Conservation (phyloP, 1,284 basidiomycete species). For the Sporisorium iseilematis-ciliati region DNA sequence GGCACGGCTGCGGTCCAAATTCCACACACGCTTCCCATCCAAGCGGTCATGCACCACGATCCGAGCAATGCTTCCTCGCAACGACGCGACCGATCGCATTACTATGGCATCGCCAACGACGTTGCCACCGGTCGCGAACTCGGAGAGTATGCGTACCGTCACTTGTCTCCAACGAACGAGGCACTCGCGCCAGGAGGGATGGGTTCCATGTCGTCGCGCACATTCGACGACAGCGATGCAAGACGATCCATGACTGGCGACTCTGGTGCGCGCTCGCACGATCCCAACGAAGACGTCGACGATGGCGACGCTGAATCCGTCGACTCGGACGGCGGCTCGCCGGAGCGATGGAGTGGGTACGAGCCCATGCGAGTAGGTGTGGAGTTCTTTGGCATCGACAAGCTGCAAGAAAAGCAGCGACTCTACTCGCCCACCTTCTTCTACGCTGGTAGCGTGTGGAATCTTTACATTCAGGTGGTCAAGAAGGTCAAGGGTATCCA, state of each 20-base stretch:
- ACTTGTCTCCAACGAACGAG: conserved; percentile 6
- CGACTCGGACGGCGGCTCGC: conserved; percentile 22
- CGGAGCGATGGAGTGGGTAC: conserved; percentile 57
- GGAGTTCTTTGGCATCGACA: conserved; percentile 89
- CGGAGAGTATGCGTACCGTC: conserved; percentile 38
- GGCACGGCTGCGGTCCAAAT: conserved; percentile 42
- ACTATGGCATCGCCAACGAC: conserved; percentile 58
- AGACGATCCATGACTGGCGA: conserved; percentile 16
- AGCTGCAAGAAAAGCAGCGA: conserved; percentile 81
- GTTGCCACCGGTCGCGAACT: conserved; percentile 56
- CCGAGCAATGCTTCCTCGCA: background rate
- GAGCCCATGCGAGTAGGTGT: conserved; percentile 75
- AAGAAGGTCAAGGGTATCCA: conserved; percentile 80
- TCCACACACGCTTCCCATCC: conserved; percentile 41
- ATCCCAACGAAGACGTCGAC: conserved; percentile 32
- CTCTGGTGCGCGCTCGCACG: conserved; percentile 17
- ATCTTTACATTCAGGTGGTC: conserved; percentile 87
- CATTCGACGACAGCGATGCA: conserved; percentile 22
- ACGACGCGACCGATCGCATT: conserved; percentile 35
- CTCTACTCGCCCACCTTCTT: conserved; percentile 72
- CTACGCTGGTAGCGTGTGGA: conserved; percentile 78
- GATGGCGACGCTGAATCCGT: conserved; percentile 28
- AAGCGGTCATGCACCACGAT: conserved; percentile 28
- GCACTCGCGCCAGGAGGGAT: background rate
- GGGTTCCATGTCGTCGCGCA: conserved; percentile 8